These are phyloP conservation scores for Pontederia paniculata DNA, from an alignment of 176 grass and related monocot species.

Conservation along the genomic window DNA sequence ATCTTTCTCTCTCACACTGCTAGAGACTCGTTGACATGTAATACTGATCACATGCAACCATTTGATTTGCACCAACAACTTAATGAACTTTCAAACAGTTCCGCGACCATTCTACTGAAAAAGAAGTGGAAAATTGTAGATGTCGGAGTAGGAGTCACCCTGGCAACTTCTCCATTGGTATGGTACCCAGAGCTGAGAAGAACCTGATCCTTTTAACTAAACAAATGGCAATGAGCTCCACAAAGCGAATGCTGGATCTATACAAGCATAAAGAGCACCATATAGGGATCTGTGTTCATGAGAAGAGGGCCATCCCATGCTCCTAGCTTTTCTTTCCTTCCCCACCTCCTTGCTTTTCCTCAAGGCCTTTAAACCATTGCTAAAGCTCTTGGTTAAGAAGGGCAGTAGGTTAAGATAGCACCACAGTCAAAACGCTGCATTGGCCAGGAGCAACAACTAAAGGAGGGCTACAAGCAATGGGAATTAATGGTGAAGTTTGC, in stretches of 20 bases:
- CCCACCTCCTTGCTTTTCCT: constrained; percentile 14
- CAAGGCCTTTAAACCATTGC: constrained; percentile 22
- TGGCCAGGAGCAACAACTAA: constrained; percentile 12
- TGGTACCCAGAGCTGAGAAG: not conserved
- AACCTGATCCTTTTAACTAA: constrained; percentile 21
- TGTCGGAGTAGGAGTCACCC: not conserved
- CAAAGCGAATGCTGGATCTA: constrained; percentile 9
- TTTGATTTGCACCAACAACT: not conserved
- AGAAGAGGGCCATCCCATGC: too few relatives aligned
- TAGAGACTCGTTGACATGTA: not conserved
- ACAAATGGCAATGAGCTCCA: constrained; percentile 23
- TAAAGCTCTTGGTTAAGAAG: constrained; percentile 14
- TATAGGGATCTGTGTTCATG: too few relatives aligned
- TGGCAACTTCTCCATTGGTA: not conserved
- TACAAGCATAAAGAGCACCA: not conserved
- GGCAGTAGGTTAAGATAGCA: not conserved
- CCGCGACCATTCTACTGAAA: not conserved
- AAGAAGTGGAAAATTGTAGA: not conserved
- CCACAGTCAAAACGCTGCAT: constrained; percentile 6
- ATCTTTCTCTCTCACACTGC: constrained; percentile 10
- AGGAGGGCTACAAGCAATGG: constrained; percentile 12
- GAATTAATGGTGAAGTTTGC: constrained; percentile 30
- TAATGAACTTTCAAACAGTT: not conserved
- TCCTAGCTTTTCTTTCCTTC: not conserved
- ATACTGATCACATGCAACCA: not conserved